Conservation (phyloP, 2,329 filamentous ascomycete genomes). For the Hypoxylon sp. region DNA sequence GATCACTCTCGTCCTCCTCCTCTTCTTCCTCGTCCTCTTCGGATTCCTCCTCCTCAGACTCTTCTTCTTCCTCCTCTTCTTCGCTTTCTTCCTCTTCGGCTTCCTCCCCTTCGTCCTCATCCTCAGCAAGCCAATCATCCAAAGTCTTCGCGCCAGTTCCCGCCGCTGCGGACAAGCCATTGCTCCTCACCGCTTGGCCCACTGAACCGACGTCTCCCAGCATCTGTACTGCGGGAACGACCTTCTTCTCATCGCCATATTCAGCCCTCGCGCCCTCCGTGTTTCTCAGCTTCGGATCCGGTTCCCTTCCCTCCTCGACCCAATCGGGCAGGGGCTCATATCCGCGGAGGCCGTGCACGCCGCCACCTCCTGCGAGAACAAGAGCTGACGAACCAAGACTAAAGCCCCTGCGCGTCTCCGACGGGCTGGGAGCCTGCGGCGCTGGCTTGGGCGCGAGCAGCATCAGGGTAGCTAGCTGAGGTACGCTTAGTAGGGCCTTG, state of each 20-base stretch:
- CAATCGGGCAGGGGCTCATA: constrained; percentile 87
- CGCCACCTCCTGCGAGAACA: constrained; percentile 82
- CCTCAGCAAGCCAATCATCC: constrained; percentile 92
- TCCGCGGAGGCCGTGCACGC: constrained; percentile 80
- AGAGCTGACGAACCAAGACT: constrained; percentile 88
- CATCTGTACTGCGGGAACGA: constrained; percentile 72
- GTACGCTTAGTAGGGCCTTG: constrained; percentile 83
- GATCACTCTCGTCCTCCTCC: constrained; percentile 61
- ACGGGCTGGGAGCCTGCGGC: constrained; percentile 90
- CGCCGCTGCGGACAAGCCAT: constrained; percentile 64
- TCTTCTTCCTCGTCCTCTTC: constrained; percentile 65
- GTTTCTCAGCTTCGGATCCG: constrained; percentile 77
- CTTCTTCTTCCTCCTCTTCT: constrained; percentile 66
- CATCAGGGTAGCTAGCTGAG: constrained; percentile 90
- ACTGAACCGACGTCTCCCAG: constrained; percentile 70
- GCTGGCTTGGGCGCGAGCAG: constrained; percentile 95
- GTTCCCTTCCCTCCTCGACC: constrained; percentile 85
- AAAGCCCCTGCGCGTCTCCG: constrained; percentile 83
- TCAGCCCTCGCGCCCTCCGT: constrained; percentile 53
- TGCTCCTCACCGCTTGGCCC: constrained; percentile 60
- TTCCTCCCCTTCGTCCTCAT: constrained; percentile 70
- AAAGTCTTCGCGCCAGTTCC: constrained; percentile 79
- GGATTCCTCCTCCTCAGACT: constrained; percentile 61
- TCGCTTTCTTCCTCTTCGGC: constrained; percentile 68
- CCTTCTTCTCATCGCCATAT: constrained; percentile 60